Conservation (phyloP, 148 eudicot genomes). For the Silene conica region DNA sequence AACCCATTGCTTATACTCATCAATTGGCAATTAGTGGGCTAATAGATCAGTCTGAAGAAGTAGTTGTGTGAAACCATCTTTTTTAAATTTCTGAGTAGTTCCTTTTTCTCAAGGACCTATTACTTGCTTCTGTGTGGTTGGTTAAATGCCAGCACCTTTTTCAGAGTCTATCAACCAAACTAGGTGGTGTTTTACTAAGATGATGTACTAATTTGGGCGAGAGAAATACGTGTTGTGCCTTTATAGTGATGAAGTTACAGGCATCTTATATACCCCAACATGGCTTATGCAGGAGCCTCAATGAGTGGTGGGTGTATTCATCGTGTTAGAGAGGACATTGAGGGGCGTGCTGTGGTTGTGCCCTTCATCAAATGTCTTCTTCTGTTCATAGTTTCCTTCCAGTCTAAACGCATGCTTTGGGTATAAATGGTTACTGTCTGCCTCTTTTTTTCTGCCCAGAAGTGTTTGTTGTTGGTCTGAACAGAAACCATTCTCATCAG, state of each 20-base stretch:
- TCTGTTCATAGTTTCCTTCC: slow-evolving; percentile 2
- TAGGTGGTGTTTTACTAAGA: not conserved
- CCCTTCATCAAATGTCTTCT: slow-evolving; percentile 17
- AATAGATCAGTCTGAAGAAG: too few species aligned
- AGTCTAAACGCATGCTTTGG: slow-evolving; percentile 3
- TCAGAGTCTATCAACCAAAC: not conserved
- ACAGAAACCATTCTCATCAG: not conserved
- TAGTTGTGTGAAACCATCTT: too few species aligned
- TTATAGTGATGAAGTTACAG: not conserved
- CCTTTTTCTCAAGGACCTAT: too few species aligned
- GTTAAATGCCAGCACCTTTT: not conserved
- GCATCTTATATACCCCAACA: slow-evolving; percentile 12
- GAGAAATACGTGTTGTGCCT: not conserved
- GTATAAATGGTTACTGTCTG: not conserved
- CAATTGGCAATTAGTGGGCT: too few species aligned
- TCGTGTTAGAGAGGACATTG: slow-evolving; percentile 19
- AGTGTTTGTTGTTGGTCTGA: not conserved
- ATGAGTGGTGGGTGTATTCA: slow-evolving; percentile 16
- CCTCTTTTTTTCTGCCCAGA: not conserved
- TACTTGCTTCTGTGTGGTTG: slow-evolving; percentile 4
- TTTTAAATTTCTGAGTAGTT: too few species aligned
- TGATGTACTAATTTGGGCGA: not conserved
- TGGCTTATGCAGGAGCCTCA: slow-evolving; percentile 20
- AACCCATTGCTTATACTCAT: not conserved
- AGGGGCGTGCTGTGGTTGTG: slow-evolving; percentile 17